A percentile compares a stretch with the other conserved stretches of the same genome.
These are phyloP conservation scores for Excoecaria agallocha DNA, from an alignment of 345 rosid species.

Conservation along the genomic window DNA sequence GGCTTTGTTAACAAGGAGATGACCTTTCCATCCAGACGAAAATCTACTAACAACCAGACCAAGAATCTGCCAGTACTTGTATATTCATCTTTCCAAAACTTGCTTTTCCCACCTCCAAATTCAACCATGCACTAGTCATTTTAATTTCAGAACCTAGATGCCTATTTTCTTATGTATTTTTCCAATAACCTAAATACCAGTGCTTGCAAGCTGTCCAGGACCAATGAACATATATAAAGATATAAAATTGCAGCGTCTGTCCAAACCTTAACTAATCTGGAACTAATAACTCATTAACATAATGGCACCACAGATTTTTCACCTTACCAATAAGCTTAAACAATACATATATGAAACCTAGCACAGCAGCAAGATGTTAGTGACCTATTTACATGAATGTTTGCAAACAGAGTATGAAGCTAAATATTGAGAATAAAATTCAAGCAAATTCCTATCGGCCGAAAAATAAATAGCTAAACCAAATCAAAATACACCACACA, in stretches of 20 bases:
- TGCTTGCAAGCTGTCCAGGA: too few relatives aligned
- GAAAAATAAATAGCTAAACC: too few relatives aligned
- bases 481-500: too few relatives aligned
- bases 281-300: too few relatives aligned
- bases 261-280: too few relatives aligned
- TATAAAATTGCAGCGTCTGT: too few relatives aligned
- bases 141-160: too few relatives aligned
- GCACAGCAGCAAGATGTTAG: background rate
- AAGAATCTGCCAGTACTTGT: background rate
- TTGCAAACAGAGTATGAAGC: background rate
- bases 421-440: background rate
- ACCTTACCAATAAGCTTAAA: constrained; percentile 7
- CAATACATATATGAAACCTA: background rate
- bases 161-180: too few relatives aligned
- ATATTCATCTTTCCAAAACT: background rate
- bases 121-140: background rate
- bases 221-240: too few relatives aligned
- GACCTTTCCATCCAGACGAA: background rate
- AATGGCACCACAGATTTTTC: too few relatives aligned
- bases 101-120: background rate
- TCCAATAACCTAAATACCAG: too few relatives aligned
- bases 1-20: background rate
- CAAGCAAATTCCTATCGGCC: background rate
- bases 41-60: background rate
- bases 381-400: background rate